Evolutionary conservation across 352 stramenopile species (phyloP).

Genomic region (Elongisporangium anandrum): DNA sequence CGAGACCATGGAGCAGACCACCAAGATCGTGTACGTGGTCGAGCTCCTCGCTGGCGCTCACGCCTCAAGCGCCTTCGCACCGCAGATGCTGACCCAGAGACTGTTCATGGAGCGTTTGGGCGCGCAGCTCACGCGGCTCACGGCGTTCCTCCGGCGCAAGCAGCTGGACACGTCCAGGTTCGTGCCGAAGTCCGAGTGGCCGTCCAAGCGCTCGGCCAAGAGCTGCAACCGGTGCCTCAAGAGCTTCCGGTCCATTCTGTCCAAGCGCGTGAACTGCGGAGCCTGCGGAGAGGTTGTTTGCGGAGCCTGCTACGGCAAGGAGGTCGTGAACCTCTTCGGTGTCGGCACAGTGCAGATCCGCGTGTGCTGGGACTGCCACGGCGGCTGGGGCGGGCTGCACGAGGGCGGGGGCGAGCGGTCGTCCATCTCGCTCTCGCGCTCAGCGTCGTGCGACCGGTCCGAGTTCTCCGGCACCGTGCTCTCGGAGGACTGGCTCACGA

Average conservation of each 20-base stretch:
- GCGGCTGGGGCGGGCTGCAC: background rate
- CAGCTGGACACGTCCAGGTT: conserved; percentile 43
- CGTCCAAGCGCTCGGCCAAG: conserved; percentile 19
- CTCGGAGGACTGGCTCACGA: background rate
- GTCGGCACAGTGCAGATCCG: conserved; percentile 35
- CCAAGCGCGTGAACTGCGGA: conserved; percentile 35
- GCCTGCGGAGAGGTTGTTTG: conserved; percentile 34
- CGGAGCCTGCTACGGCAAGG: conserved; percentile 26
- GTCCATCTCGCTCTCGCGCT: background rate
- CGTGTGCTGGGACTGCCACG: conserved; percentile 15
- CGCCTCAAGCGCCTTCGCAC: conserved; percentile 9
- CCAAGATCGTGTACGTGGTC: conserved; percentile 62
- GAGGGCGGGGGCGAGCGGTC: background rate
- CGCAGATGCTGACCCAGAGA: conserved; percentile 17
- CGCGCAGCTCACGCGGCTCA: conserved; percentile 29
- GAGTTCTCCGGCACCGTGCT: background rate
- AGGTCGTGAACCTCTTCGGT: conserved; percentile 28
- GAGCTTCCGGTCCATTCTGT: conserved; percentile 27
- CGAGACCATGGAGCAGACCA: conserved; percentile 12
- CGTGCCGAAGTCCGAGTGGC: conserved; percentile 40
- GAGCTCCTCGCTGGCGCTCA: conserved; percentile 31
- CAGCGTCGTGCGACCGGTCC: background rate
- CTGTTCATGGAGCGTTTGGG: conserved; percentile 45
- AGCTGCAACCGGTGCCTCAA: conserved; percentile 29
- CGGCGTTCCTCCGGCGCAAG: conserved; percentile 41